A percentile compares a stretch with the other conserved stretches of the same genome.
Evolutionary conservation across 2,329 filamentous ascomycete genomes (phyloP).

Genomic region (Fusarium sp.): DNA sequence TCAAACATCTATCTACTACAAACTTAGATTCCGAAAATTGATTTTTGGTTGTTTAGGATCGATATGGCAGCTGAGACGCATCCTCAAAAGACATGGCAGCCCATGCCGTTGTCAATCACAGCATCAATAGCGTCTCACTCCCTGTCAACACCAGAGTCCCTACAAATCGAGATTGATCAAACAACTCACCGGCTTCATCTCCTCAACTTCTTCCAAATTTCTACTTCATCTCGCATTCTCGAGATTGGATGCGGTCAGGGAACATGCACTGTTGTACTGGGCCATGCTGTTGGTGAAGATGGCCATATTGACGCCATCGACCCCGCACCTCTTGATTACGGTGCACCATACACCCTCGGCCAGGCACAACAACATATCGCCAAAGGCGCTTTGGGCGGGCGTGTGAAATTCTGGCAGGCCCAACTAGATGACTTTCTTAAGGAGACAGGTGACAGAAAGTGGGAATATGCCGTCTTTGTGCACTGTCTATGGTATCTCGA

Average conservation of each 20-base stretch:
- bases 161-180: slow-evolving; percentile 10
- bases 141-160: not conserved
- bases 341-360: slow-evolving; percentile 11
- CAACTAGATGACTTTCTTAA: not conserved
- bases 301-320: slow-evolving; percentile 11
- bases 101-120: not conserved
- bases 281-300: not conserved
- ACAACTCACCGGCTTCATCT: not conserved
- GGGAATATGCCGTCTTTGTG: slow-evolving; percentile 6
- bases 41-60: not conserved
- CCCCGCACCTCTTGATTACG: slow-evolving; percentile 14
- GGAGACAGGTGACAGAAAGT: not conserved
- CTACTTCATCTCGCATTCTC: not conserved
- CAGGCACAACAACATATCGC: slow-evolving; percentile 3
- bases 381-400: not conserved
- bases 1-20: accelerated
- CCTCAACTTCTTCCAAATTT: not conserved
- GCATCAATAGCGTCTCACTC: not conserved
- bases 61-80: not conserved
- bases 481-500: slow-evolving; percentile 16
- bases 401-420: not conserved
- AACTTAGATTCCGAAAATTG: too few relatives aligned
- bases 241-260: slow-evolving; percentile 15
- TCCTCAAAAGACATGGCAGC: not conserved
- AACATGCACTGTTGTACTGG: slow-evolving; percentile 17